Base-by-base conservation (phyloP, 2,329 filamentous ascomycete genomes). In the Zymoseptoria ardabiliae region DNA sequence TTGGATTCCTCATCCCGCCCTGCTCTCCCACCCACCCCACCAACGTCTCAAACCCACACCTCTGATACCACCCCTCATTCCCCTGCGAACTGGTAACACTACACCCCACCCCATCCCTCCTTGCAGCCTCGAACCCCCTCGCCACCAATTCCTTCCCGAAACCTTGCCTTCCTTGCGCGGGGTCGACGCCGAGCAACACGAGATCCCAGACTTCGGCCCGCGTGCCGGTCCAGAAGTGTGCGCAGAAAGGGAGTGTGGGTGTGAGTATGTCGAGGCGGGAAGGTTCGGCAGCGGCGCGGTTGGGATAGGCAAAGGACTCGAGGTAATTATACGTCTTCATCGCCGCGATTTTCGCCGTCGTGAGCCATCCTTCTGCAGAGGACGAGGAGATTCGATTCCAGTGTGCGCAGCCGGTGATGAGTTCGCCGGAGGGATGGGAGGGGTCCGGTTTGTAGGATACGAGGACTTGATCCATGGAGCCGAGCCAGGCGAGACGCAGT, bases 91-190 rank as follows among this genome's bases (percentile, higher is more conserved):
- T 58, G 4, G 70, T 64, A 23, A 70, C 65, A 55, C 66, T 67
- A 17, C 65, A 64, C 20, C 74, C 63, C 53, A 87, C 87, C 81
- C 81, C 88, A 66, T 82, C 81, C 52, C 50, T 45, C 53, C 53
- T 67, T 50, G 70, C 69, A 9, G 59, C 52, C 53, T 68, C 69
- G n/a, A 71, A 65, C 3, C 70, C 70, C 62, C 66, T 71, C 49
- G 48, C 54, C 2, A 69, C 65, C 17, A 72, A 58, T n/a, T 64
- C 56, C 23, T 62, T 59, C 1, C 69, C 70, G 22, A 67, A 64
- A 0, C 70, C 70, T 35, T 65, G 61, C 3, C 65, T 60, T 9
- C 65, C 59, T 7, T 58, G 58, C 4, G 55, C 35, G 1, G 69
- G 66, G 54, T 65, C 65, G 1, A 71, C 66, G 13, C 65, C 69